A percentile compares a stretch with the other conserved stretches of the same genome.
Evolutionary conservation across 2,329 filamentous ascomycete genomes (phyloP).

Genomic region (Trichothecium roseum): DNA sequence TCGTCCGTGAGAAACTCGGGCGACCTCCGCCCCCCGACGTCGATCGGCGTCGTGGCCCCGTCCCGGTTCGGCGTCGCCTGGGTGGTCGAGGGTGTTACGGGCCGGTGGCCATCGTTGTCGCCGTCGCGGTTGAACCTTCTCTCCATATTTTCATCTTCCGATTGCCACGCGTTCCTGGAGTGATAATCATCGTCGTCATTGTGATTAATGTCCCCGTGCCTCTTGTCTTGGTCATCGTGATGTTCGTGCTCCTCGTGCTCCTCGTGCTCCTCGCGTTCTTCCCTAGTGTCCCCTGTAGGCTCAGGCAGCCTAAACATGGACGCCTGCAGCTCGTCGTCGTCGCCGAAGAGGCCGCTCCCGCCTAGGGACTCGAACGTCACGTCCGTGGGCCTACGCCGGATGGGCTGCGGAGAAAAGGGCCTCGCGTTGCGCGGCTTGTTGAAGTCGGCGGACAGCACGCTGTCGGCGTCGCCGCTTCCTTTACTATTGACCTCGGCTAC

Average conservation of each 20-base stretch:
- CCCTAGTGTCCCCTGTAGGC: background rate
- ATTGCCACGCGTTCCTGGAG: background rate
- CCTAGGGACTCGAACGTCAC: conserved; percentile 28
- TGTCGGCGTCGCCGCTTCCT: conserved; percentile 32
- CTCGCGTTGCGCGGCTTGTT: conserved; percentile 43
- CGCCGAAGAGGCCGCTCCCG: conserved; percentile 10
- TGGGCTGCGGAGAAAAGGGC: conserved; percentile 50
- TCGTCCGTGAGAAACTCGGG: conserved; percentile 16
- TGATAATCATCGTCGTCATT: too few species aligned
- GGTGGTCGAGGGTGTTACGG: too few species aligned
- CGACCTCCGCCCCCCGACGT: conserved; percentile 10
- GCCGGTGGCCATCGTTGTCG: background rate
- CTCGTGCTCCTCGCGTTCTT: conserved; percentile 6
- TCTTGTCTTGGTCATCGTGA: conserved; percentile 3
- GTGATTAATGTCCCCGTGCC: background rate
- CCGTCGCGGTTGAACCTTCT: too few species aligned
- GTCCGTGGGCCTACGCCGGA: conserved; percentile 27
- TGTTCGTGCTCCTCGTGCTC: conserved; percentile 3
- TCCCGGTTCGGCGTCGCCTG: too few species aligned
- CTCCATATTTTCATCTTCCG: too few species aligned
- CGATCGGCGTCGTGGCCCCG: too few species aligned
- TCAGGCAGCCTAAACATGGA: conserved; percentile 5
- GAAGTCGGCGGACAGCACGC: conserved; percentile 42
- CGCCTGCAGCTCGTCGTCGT: conserved; percentile 7
- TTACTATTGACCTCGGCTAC: conserved; percentile 20